Percentiles rank a stretch among this genome's conserved stretches.
Conservation (phyloP, 2,329 filamentous ascomycete genomes). For the Phialemonium atrogriseum region DNA sequence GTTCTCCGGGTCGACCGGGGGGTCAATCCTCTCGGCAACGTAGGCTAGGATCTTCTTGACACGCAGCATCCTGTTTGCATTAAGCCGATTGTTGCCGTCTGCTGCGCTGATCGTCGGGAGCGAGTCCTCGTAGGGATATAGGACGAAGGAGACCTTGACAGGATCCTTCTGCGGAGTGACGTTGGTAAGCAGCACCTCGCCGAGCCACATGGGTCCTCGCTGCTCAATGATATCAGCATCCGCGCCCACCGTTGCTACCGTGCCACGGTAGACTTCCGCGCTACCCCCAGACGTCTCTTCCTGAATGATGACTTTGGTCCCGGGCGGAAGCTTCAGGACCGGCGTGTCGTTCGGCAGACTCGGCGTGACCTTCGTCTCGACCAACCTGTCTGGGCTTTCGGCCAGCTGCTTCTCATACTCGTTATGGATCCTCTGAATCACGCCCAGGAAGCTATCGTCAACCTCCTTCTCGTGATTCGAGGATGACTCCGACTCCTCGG, state of each 20-base stretch:
- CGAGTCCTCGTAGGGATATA: constrained; percentile 70
- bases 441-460: constrained; percentile 66
- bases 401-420: constrained; percentile 62
- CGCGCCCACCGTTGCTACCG: constrained; percentile 65
- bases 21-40: constrained; percentile 84
- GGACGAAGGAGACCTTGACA: constrained; percentile 88
- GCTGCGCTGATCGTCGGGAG: constrained; percentile 66
- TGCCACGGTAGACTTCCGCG: constrained; percentile 86
- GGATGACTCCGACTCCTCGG: constrained; percentile 56
- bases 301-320: constrained; percentile 60
- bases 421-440: constrained; percentile 63
- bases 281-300: constrained; percentile 60
- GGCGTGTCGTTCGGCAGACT: constrained; percentile 68
- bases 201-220: constrained; percentile 83
- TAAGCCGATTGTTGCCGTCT: constrained; percentile 82
- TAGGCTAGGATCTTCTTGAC: constrained; percentile 93
- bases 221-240: constrained; percentile 81
- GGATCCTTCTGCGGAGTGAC: constrained; percentile 80
- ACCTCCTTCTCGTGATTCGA: constrained; percentile 63
- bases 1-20: constrained; percentile 29
- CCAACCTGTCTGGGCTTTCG: constrained; percentile 41
- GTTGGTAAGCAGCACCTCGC: constrained; percentile 79
- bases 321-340: constrained; percentile 61
- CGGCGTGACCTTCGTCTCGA: constrained; percentile 60
- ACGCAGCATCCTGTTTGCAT: constrained; percentile 93